These are phyloP conservation scores for Venturia effusa DNA, from an alignment of 2,329 filamentous ascomycete genomes.

Conservation along the genomic window DNA sequence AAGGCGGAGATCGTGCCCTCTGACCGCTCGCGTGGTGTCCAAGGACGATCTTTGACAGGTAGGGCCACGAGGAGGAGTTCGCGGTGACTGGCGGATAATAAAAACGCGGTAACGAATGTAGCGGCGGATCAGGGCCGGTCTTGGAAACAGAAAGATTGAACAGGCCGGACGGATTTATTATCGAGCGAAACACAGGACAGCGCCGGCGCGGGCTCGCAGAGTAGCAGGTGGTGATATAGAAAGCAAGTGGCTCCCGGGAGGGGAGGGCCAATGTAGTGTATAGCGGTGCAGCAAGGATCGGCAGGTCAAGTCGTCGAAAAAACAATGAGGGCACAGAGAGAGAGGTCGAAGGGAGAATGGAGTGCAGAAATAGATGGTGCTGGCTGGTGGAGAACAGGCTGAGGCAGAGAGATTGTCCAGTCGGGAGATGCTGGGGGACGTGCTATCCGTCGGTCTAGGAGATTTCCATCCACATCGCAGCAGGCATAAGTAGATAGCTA, in stretches of 20 bases:
- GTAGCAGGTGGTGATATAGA: neutral
- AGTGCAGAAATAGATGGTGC: neutral
- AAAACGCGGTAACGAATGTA: neutral
- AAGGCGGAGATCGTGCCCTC: slow-evolving; percentile 24
- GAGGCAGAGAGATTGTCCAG: neutral
- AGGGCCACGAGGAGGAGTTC: slow-evolving; percentile 6
- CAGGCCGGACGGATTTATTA: slow-evolving; percentile 6
- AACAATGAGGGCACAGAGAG: neutral
- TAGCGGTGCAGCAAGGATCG: slow-evolving; percentile 4
- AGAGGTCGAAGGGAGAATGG: neutral
- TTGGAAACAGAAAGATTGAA: neutral
- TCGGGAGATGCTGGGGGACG: too few relatives aligned
- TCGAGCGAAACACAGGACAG: neutral
- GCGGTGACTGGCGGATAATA: neutral
- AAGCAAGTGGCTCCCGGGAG: too few relatives aligned
- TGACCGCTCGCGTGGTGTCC: slow-evolving; percentile 24
- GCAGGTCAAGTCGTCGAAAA: neutral
- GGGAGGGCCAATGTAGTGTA: neutral
- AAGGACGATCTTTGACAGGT: slow-evolving; percentile 10
- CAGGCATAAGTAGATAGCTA: too few relatives aligned
- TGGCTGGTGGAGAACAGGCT: neutral
- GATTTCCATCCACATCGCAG: too few relatives aligned
- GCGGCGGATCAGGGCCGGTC: neutral
- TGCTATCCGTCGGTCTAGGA: too few relatives aligned
- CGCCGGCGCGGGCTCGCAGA: slow-evolving; percentile 6